Base-by-base conservation (phyloP, 108 stramenopile genomes). In the Skeletonema marinoi region DNA sequence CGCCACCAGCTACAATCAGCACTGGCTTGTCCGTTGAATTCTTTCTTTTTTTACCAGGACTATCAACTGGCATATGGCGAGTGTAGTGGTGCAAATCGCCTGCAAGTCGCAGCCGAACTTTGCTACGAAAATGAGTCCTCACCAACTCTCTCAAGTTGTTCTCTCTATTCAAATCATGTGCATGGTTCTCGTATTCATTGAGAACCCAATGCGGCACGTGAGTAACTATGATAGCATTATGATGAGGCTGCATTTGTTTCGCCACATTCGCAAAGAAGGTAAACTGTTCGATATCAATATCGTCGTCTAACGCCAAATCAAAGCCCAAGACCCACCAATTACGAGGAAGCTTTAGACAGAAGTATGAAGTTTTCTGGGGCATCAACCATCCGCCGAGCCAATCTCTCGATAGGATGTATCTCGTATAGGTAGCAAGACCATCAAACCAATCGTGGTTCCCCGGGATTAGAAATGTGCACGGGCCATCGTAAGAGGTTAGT, bases 391-490 rank as follows among this genome's bases (percentile, higher is more conserved):
- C 89, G 1, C 89, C 89, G 4, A 90, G 82, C 83, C 83, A 88
- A 59, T 90, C 89, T 13, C 87, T 70, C 13, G 73, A 79, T 60
- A 88, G 68, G 58, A 90, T 84, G 50, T 85, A 87, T 48, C 86
- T 77, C 10, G 84, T 84, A 50, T 81, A 90, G 13, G 87, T 88
- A 11, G 75, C 70, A 10, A 90, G 80, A 6, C 89, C 89, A 74
- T 90, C 89, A 65, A 87, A 88, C 89, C 89, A 90, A 54, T 90
- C 89, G 73, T 90, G 89, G 29, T 90, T 90, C 1, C 89, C 89
- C 19, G 89, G 89, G 21, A 86, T 33, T 29, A 72, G 31, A 42
- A 73, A 78, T 32, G 81, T 48, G 16, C 65, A 73, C 10, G 74
- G 78, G 4, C 74, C 83, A 39, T 48, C 31, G 30, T 80, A n/a